phyloP scores from a whole-genome alignment of 352 stramenopile species.

The Blastocystis sp. region DNA sequence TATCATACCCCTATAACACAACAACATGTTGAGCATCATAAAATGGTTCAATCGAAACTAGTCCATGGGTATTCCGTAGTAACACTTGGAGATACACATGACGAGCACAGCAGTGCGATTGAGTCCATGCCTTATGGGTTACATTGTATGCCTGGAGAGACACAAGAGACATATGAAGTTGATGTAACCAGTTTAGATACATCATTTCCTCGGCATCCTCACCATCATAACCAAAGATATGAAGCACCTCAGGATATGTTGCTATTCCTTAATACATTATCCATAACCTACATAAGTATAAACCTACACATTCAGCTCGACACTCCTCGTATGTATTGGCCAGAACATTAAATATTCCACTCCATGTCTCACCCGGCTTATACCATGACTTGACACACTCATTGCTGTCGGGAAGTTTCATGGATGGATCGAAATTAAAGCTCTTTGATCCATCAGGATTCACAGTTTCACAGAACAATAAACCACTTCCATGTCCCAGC shows the following conservation, averaged over 20 bases:
- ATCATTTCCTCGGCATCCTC: slow-evolving; percentile 68
- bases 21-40: slow-evolving; percentile 59
- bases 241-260: slow-evolving; percentile 63
- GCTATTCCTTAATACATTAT: neutral
- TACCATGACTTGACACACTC: slow-evolving; percentile 66
- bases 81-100: slow-evolving; percentile 69
- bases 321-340: slow-evolving; percentile 70
- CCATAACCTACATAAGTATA: slow-evolving; percentile 66
- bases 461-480: slow-evolving; percentile 65
- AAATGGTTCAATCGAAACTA: slow-evolving; percentile 64
- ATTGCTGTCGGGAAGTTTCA: slow-evolving; percentile 39
- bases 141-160: slow-evolving; percentile 69
- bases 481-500: slow-evolving; percentile 69
- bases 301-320: slow-evolving; percentile 69
- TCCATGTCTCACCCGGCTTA: slow-evolving; percentile 69
- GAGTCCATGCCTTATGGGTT: slow-evolving; percentile 62
- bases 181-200: slow-evolving; percentile 69
- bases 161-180: slow-evolving; percentile 68
- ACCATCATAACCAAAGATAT: slow-evolving; percentile 70
- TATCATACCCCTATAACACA: neutral
- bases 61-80: slow-evolving; percentile 60
- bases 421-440: slow-evolving; percentile 56
- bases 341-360: slow-evolving; percentile 66
- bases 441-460: neutral
- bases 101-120: slow-evolving; percentile 70